Conservation (phyloP, 2,329 filamentous ascomycete species). For the Emmonsia crescens region DNA sequence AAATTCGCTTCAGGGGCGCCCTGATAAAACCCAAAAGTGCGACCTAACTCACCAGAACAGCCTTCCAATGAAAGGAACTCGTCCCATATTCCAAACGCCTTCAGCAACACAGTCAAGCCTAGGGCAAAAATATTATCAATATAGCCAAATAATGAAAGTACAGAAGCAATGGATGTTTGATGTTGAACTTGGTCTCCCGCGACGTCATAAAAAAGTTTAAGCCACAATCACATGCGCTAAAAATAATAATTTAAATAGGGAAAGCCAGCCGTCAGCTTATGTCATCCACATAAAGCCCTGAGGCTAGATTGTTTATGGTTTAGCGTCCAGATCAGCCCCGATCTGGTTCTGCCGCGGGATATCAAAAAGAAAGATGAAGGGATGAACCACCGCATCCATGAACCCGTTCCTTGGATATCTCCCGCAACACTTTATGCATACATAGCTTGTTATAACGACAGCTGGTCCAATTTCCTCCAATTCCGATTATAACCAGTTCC, state of each 20-base stretch:
- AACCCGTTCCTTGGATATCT: background rate
- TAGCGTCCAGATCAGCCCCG: background rate
- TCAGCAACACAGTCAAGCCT: background rate
- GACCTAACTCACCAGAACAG: conserved; percentile 38
- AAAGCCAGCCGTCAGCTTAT: background rate
- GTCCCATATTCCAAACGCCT: conserved; percentile 30
- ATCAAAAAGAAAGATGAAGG: background rate
- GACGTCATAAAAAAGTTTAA: conserved; percentile 3
- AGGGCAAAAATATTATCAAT: background rate
- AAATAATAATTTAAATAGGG: background rate
- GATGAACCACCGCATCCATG: background rate
- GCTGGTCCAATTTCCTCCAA: background rate
- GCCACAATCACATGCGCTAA: background rate
- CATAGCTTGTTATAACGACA: background rate
- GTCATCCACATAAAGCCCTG: background rate
- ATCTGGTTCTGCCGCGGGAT: background rate
- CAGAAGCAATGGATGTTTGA: background rate
- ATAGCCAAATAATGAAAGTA: background rate
- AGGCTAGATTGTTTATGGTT: background rate
- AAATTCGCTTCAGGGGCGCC: background rate
- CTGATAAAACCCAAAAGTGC: background rate
- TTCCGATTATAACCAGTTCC: background rate
- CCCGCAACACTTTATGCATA: background rate
- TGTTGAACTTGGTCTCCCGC: background rate
- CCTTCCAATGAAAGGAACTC: conserved; percentile 53